A percentile compares a stretch with the other conserved stretches of the same genome.
Conservation (phyloP, 495 filamentous ascomycete species). For the Daldinia decipiens region DNA sequence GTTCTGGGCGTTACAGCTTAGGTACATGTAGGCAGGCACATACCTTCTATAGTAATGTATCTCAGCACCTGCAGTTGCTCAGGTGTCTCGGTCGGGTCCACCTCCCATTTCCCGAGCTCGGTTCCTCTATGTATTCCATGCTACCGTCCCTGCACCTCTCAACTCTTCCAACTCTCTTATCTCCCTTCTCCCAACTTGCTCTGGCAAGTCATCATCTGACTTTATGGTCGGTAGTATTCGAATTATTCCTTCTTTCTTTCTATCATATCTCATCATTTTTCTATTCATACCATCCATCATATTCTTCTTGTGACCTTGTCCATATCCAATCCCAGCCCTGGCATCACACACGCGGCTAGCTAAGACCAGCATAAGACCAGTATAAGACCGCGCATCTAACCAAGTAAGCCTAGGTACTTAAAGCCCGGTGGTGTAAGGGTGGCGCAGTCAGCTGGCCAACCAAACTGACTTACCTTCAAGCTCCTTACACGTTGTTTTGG, state of each 20-base stretch:
- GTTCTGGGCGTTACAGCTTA: neutral
- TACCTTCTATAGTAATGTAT: neutral
- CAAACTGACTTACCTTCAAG: conserved; percentile 9
- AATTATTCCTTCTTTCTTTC: conserved; percentile 10
- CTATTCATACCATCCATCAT: conserved; percentile 11
- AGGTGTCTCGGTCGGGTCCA: conserved; percentile 1
- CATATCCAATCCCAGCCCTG: conserved; percentile 22
- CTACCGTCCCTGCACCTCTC: conserved; percentile 6
- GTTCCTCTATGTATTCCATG: conserved; percentile 13
- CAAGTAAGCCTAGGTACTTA: neutral
- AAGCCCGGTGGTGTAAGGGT: conserved; percentile 39
- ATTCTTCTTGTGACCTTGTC: conserved; percentile 31
- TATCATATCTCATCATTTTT: conserved; percentile 14
- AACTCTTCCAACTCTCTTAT: conserved; percentile 18
- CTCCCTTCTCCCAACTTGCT: conserved; percentile 15
- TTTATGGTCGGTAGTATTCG: conserved; percentile 17
- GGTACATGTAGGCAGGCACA: neutral
- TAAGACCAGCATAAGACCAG: conserved; percentile 21
- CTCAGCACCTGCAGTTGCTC: neutral
- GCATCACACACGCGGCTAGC: conserved; percentile 40
- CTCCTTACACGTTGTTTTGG: conserved; percentile 17
- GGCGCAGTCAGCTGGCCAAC: conserved; percentile 39
- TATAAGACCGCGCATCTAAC: conserved; percentile 9
- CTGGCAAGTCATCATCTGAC: conserved; percentile 21
- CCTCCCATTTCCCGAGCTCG: conserved; percentile 18